Conservation (phyloP, 2,329 filamentous ascomycete species). For the Scytalidium lignicola region DNA sequence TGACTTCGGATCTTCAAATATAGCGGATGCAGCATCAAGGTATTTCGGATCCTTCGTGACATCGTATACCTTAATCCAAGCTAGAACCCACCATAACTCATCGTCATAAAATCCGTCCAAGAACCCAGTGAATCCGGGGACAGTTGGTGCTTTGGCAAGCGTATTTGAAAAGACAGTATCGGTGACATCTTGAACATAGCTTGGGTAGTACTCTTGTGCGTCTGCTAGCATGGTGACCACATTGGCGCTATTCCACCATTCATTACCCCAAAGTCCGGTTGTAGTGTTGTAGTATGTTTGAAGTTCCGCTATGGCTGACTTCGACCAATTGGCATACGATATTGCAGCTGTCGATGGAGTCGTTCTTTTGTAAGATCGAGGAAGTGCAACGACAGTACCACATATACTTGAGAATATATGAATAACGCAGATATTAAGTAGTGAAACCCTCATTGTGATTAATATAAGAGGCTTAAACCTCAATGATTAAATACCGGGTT, state of each 20-base stretch:
- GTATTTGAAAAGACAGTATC: conserved; percentile 19
- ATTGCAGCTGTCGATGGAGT: conserved; percentile 13
- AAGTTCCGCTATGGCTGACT: conserved; percentile 38
- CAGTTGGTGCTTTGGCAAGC: conserved; percentile 16
- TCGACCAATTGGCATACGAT: not conserved
- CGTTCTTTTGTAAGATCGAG: conserved; percentile 15
- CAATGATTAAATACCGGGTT: no score
- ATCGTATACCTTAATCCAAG: conserved; percentile 52
- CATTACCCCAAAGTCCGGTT: conserved; percentile 58
- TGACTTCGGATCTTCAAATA: conserved; percentile 52
- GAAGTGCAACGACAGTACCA: conserved; percentile 1
- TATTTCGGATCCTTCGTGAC: conserved; percentile 47
- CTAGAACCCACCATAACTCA: conserved; percentile 60
- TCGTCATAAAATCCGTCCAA: conserved; percentile 54
- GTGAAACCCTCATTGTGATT: not conserved
- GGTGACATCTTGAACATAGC: conserved; percentile 6
- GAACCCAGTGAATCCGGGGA: conserved; percentile 36
- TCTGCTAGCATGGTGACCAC: conserved; percentile 59
- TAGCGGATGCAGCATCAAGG: conserved; percentile 44
- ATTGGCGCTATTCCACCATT: conserved; percentile 72
- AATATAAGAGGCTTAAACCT: no score
- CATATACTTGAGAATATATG: not conserved
- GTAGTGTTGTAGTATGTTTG: conserved; percentile 55
- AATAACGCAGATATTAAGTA: not conserved
- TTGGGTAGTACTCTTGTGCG: conserved; percentile 27